A percentile compares a stretch with the other conserved stretches of the same genome.
Evolutionary conservation across 176 grass and related monocot genomes (phyloP).

Genomic region (Oryza rufipogon): DNA sequence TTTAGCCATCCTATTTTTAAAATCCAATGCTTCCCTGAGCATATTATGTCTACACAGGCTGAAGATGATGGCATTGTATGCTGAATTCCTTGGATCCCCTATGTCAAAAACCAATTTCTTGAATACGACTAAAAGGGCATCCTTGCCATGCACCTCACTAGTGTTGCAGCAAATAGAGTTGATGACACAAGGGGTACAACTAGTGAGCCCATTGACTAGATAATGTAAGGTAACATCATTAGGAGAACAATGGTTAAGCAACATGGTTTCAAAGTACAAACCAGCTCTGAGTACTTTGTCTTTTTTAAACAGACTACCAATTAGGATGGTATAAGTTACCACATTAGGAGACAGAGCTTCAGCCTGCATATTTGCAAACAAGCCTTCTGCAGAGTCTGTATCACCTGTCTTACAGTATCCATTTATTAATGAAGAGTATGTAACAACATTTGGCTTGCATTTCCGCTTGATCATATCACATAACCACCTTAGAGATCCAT

Average conservation of each 20-base stretch:
- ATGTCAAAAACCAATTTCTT: constrained; percentile 58
- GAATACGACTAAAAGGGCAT: constrained; percentile 60
- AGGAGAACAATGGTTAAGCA: constrained; percentile 66
- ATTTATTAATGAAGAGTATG: constrained; percentile 68
- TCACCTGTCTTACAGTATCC: constrained; percentile 67
- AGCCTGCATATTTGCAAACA: constrained; percentile 61
- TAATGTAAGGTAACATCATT: constrained; percentile 73
- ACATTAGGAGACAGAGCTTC: constrained; percentile 66
- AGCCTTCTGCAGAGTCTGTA: constrained; percentile 50
- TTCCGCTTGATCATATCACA: constrained; percentile 73
- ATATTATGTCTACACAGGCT: constrained; percentile 81
- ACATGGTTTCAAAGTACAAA: constrained; percentile 67
- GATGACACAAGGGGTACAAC: constrained; percentile 35
- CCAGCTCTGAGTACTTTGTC: constrained; percentile 47
- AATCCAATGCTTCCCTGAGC: constrained; percentile 67
- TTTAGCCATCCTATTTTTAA: constrained; percentile 63
- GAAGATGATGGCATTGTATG: constrained; percentile 75
- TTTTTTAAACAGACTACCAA: constrained; percentile 70
- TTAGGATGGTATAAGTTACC: constrained; percentile 69
- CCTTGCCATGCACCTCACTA: constrained; percentile 39
- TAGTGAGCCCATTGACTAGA: constrained; percentile 71
- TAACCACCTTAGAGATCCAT: constrained; percentile 57
- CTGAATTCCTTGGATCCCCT: constrained; percentile 58
- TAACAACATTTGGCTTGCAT: constrained; percentile 72
- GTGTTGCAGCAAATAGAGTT: constrained; percentile 34